These are phyloP conservation scores for Myochromella boudieri DNA, from an alignment of 768 basidiomycete species.

Conservation along the genomic window DNA sequence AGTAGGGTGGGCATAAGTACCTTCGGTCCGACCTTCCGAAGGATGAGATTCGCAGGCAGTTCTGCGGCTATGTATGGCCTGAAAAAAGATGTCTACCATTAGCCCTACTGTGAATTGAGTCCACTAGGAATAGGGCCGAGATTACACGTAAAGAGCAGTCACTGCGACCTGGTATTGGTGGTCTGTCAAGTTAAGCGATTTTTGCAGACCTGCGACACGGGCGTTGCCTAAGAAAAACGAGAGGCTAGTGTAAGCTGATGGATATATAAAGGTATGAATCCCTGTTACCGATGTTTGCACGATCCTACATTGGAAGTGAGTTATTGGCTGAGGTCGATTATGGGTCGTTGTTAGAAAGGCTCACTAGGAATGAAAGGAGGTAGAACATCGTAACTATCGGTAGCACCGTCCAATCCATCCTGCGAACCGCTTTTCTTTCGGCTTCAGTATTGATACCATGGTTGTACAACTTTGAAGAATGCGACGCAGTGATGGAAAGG, in stretches of 20 bases:
- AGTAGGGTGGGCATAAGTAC: slow-evolving; percentile 41
- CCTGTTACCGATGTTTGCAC: slow-evolving; percentile 29
- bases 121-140: too few species aligned
- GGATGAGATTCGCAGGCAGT: slow-evolving; percentile 46
- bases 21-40: slow-evolving; percentile 38
- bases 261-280: slow-evolving; percentile 3
- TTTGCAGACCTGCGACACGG: slow-evolving; percentile 47
- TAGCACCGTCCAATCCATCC: slow-evolving; percentile 30
- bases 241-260: not conserved
- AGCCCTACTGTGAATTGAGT: too few species aligned
- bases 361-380: slow-evolving; percentile 35
- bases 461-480: too few species aligned
- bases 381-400: slow-evolving; percentile 40
- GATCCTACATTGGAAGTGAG: slow-evolving; percentile 22
- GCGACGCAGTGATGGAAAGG: too few species aligned
- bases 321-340: not conserved
- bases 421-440: not conserved
- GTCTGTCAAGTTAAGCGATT: slow-evolving; percentile 37
- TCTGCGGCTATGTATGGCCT: slow-evolving; percentile 47
- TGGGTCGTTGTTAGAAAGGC: too few species aligned
- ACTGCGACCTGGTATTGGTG: slow-evolving; percentile 14
- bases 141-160: not conserved
- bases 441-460: too few species aligned
- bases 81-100: not conserved
- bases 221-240: slow-evolving; percentile 35